Evolutionary conservation across 1,139 yeast genomes (phyloP).

Genomic region (Hemisphaericaspora lyxosophila): DNA sequence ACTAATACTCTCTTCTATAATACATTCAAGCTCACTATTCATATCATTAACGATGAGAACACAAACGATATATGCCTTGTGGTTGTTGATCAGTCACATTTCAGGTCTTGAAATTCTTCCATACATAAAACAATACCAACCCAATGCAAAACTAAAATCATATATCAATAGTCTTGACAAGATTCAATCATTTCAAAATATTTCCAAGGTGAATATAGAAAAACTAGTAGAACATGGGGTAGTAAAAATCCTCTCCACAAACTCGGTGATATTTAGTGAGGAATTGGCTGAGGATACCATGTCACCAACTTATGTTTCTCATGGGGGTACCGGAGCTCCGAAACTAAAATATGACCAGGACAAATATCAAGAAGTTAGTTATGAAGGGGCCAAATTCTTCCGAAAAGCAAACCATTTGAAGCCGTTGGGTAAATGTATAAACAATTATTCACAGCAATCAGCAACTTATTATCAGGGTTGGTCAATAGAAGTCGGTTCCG

Average conservation of each 20-base stretch:
- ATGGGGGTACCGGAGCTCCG: not conserved
- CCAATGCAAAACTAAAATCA: slow-evolving; percentile 4
- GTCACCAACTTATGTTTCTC: not conserved
- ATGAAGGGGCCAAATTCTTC: slow-evolving; percentile 1
- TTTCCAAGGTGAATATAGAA: not conserved
- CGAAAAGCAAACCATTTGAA: not conserved
- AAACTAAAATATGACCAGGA: not conserved
- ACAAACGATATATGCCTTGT: not conserved
- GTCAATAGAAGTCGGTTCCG: slow-evolving; percentile 18
- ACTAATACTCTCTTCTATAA: no score
- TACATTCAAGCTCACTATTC: not conserved
- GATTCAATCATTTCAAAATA: not conserved
- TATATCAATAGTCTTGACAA: slow-evolving; percentile 3
- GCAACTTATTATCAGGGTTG: slow-evolving; percentile 25
- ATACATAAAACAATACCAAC: slow-evolving; percentile 1
- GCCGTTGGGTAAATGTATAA: slow-evolving; percentile 12
- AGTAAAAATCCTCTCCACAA: slow-evolving; percentile 3
- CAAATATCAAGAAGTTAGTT: slow-evolving; percentile 6
- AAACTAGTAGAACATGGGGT: slow-evolving; percentile 2
- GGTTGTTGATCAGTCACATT: slow-evolving; percentile 1
- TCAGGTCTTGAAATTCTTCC: slow-evolving; percentile 3
- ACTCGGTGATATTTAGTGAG: slow-evolving; percentile 9
- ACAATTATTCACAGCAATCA: slow-evolving; percentile 11
- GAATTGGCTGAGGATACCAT: slow-evolving; percentile 4
- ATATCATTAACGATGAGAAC: not conserved